These are phyloP conservation scores for Kodamaea sp. DNA, from an alignment of 1,139 yeast genomes.

Conservation along the genomic window DNA sequence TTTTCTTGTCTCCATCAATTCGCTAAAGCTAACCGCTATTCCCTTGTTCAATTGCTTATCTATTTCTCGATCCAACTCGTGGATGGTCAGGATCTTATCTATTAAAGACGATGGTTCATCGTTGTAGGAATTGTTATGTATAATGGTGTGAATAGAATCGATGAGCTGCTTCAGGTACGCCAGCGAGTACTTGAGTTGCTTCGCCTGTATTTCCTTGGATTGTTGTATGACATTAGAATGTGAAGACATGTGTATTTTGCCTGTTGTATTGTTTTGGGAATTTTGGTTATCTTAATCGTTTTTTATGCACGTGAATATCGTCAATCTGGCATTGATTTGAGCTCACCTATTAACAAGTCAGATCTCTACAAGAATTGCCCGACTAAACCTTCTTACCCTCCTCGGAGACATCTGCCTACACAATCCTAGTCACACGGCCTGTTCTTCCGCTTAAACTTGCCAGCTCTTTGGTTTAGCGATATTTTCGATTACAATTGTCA, in stretches of 20 bases:
- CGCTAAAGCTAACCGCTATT: slow-evolving; percentile 20
- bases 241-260: slow-evolving; percentile 15
- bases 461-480: no score
- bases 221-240: slow-evolving; percentile 33
- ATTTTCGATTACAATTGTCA: no score
- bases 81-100: slow-evolving; percentile 49
- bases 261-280: no score
- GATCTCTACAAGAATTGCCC: no score
- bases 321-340: no score
- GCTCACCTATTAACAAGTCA: no score
- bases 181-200: slow-evolving; percentile 30
- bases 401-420: no score
- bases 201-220: slow-evolving; percentile 40
- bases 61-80: slow-evolving; percentile 40
- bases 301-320: no score
- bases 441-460: no score
- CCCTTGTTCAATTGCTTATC: slow-evolving; percentile 35
- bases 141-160: slow-evolving; percentile 24
- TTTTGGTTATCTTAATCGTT: no score
- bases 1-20: slow-evolving; percentile 23
- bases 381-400: no score
- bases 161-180: slow-evolving; percentile 31
- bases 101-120: slow-evolving; percentile 28
- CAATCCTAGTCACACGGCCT: no score
- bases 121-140: slow-evolving; percentile 29